Evolutionary conservation across 2,329 filamentous ascomycete genomes (phyloP).

Genomic region (Epichloe gansuensis): DNA sequence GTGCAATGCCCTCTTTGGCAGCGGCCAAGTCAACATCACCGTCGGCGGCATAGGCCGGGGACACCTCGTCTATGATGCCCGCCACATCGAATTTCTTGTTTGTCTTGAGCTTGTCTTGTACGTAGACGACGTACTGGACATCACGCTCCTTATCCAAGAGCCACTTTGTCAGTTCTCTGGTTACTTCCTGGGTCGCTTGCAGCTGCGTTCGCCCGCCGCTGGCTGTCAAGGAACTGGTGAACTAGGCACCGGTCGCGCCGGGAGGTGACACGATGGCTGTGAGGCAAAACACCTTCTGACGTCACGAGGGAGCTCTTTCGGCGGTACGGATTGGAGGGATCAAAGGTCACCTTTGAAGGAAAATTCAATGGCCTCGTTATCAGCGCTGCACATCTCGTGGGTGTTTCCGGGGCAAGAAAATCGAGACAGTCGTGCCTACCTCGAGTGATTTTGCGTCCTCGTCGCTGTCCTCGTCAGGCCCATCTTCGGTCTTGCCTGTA

Average conservation of each 20-base stretch:
- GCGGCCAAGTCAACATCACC: slow-evolving; percentile 20
- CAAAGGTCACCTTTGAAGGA: slow-evolving; percentile 44
- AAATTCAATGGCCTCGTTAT: background rate
- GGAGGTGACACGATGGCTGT: slow-evolving; percentile 13
- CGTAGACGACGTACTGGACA: slow-evolving; percentile 62
- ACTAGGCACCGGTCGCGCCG: slow-evolving; percentile 47
- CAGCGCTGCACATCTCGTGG: background rate
- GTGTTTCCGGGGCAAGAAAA: background rate
- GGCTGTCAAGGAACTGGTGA: slow-evolving; percentile 49
- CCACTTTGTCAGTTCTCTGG: slow-evolving; percentile 68
- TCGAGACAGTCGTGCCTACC: slow-evolving; percentile 21
- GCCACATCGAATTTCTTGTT: slow-evolving; percentile 61
- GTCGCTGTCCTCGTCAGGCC: slow-evolving; percentile 27
- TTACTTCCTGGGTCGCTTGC: slow-evolving; percentile 24
- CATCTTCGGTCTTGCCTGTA: background rate
- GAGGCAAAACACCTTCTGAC: slow-evolving; percentile 29
- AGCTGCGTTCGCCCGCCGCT: slow-evolving; percentile 26
- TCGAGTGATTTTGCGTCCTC: slow-evolving; percentile 35
- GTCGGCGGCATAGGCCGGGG: slow-evolving; percentile 26
- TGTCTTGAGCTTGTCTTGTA: slow-evolving; percentile 62
- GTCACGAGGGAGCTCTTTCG: slow-evolving; percentile 53
- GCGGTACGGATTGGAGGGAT: slow-evolving; percentile 45
- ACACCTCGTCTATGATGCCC: slow-evolving; percentile 53
- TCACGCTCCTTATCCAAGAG: slow-evolving; percentile 58
- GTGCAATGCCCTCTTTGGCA: slow-evolving; percentile 24